A percentile compares a stretch with the other conserved stretches of the same genome.
Evolutionary conservation across 768 basidiomycete genomes (phyloP).

Genomic region (Pleurotus sapidus): DNA sequence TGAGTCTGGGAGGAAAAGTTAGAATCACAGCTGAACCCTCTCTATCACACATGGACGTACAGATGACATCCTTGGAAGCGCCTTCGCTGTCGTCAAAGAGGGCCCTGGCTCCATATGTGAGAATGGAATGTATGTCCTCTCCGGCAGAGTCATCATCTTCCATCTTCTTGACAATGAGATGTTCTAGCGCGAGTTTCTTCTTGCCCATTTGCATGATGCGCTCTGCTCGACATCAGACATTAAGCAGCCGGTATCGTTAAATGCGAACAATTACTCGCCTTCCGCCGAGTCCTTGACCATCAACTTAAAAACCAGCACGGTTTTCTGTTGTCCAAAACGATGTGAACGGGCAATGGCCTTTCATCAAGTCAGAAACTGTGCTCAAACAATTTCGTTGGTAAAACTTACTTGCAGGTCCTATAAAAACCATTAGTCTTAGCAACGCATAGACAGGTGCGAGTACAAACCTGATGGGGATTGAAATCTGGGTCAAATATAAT

Average conservation of each 20-base stretch:
- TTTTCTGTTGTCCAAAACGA: constrained; percentile 93
- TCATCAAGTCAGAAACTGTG: constrained; percentile 6
- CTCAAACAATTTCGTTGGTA: neutral
- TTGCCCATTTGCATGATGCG: constrained; percentile 92
- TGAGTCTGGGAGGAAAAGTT: constrained; percentile 46
- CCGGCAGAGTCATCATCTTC: constrained; percentile 71
- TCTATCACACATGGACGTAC: constrained; percentile 27
- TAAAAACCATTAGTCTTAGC: neutral
- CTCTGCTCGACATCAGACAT: constrained; percentile 42
- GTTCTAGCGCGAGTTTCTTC: constrained; percentile 92
- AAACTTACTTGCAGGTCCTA: constrained; percentile 83
- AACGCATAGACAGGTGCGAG: neutral
- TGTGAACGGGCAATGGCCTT: constrained; percentile 95
- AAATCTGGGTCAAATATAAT: constrained; percentile 96
- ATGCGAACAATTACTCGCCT: constrained; percentile 37
- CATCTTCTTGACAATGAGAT: constrained; percentile 96
- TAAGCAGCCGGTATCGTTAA: too few relatives aligned
- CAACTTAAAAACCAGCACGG: constrained; percentile 91
- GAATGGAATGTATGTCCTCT: constrained; percentile 84
- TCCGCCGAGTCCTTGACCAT: constrained; percentile 95
- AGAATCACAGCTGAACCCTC: neutral
- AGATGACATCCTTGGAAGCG: constrained; percentile 60
- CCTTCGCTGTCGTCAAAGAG: constrained; percentile 70
- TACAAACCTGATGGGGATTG: constrained; percentile 87
- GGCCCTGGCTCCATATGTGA: constrained; percentile 85